Evolutionary conservation across 371 early-diverging fungal genomes (phyloP).

Genomic region (Rhizopus delemar): DNA sequence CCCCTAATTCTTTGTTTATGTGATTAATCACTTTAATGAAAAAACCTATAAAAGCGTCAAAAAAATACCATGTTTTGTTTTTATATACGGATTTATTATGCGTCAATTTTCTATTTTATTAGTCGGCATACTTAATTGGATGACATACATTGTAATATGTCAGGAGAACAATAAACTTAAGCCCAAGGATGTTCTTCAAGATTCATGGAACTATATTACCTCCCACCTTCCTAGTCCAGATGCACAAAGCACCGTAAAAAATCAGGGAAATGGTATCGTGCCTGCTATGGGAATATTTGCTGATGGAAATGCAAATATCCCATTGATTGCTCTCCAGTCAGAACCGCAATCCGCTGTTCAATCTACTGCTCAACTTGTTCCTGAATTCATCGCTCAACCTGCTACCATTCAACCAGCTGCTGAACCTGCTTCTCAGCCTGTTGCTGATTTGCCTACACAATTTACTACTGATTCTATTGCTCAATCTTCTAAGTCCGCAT

Average conservation of each 20-base stretch:
- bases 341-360: background rate
- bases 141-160: no score
- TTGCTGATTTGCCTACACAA: background rate
- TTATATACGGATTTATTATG: no score
- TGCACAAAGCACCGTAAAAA: no score
- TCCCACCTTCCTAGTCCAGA: no score
- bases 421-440: constrained; percentile 7
- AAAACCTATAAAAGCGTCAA: background rate
- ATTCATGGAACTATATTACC: no score
- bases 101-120: background rate
- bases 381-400: background rate
- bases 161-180: no score
- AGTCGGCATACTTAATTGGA: no score
- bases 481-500: background rate
- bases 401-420: background rate
- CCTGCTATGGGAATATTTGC: no score
- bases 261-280: no score
- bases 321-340: background rate
- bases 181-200: no score
- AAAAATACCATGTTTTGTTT: no score
- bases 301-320: no score
- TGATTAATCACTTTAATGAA: background rate
- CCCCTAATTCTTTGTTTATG: background rate
- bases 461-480: background rate
- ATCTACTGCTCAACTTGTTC: background rate